Conservation (phyloP, 345 rosid species). For the Pistacia atlantica region DNA sequence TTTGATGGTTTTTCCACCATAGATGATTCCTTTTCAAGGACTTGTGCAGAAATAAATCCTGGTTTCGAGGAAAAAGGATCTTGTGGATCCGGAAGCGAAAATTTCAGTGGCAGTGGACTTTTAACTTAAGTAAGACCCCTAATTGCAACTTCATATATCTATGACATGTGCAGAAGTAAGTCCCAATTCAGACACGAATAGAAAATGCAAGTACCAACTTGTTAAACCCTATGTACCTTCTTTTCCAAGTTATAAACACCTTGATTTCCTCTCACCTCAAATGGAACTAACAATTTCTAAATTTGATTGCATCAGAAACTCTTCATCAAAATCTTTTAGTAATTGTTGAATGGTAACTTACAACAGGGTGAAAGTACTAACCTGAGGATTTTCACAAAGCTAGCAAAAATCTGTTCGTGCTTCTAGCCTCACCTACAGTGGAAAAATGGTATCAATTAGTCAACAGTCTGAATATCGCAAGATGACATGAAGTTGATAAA, state of each 20-base stretch:
- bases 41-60: slow-evolving; percentile 48
- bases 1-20: slow-evolving; percentile 44
- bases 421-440: slow-evolving; percentile 54
- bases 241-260: too few species aligned
- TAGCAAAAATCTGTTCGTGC: slow-evolving; percentile 85
- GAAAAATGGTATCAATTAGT: background rate
- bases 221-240: too few species aligned
- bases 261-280: too few species aligned
- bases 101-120: slow-evolving; percentile 58
- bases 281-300: too few species aligned
- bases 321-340: background rate
- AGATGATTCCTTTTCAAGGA: slow-evolving; percentile 15
- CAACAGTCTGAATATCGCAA: background rate
- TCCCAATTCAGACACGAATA: too few species aligned
- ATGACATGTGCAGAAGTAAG: too few species aligned
- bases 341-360: background rate
- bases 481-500: slow-evolving; percentile 2
- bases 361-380: slow-evolving; percentile 23
- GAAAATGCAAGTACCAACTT: too few species aligned
- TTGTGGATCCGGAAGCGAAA: slow-evolving; percentile 65
- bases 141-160: slow-evolving; percentile 54
- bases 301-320: background rate
- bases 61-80: slow-evolving; percentile 80
- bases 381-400: slow-evolving; percentile 95
- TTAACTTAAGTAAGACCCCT: slow-evolving; percentile 67